Conservation (phyloP, 2,329 filamentous ascomycete species). For the Xylariaceae sp. region DNA sequence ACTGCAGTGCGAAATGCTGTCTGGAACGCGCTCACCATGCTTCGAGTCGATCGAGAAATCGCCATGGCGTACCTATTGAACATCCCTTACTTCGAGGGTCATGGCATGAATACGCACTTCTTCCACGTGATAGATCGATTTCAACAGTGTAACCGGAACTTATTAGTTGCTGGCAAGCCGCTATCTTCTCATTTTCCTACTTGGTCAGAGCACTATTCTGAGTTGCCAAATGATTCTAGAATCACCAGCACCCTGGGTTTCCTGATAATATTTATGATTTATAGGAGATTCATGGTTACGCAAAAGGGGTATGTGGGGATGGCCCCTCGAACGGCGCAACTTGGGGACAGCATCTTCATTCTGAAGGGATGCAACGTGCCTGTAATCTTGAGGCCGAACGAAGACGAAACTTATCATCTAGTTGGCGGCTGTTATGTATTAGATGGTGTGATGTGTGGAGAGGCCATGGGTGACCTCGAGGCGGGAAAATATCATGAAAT, state of each 20-base stretch:
- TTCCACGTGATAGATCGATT: slow-evolving; percentile 1
- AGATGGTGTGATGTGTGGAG: slow-evolving; percentile 6
- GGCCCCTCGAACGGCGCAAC: neutral
- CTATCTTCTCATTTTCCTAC: neutral
- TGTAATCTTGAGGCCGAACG: neutral
- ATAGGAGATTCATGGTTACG: neutral
- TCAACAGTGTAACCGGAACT: slow-evolving; percentile 2
- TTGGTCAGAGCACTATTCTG: neutral
- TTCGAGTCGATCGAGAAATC: neutral
- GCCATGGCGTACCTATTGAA: neutral
- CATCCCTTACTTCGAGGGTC: neutral
- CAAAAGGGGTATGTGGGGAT: neutral
- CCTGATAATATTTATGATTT: neutral
- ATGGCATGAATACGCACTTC: neutral
- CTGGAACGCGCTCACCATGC: neutral
- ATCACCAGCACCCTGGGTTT: neutral
- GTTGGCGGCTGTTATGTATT: slow-evolving; percentile 1
- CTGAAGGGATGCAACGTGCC: neutral
- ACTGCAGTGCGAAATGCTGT: neutral
- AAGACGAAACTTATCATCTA: neutral
- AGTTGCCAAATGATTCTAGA: neutral
- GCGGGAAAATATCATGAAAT: too few species aligned
- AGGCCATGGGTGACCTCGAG: too few species aligned
- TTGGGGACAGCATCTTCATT: neutral
- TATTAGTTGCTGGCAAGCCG: neutral